These are phyloP conservation scores for Monosporascus sp. DNA, from an alignment of 2,329 filamentous ascomycete genomes.

Conservation along the genomic window DNA sequence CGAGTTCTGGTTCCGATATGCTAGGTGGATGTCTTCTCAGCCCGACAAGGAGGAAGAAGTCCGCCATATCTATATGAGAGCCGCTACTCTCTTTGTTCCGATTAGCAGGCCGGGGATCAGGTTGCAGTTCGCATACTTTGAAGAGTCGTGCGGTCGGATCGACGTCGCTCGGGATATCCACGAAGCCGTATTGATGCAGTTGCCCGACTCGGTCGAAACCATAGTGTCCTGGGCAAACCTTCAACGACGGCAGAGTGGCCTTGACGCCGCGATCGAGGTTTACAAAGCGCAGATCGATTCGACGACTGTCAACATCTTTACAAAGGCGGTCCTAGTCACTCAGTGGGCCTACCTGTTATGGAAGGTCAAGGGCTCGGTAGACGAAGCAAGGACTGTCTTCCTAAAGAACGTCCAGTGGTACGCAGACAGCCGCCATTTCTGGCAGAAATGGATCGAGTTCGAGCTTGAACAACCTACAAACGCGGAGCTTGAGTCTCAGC, in stretches of 20 bases:
- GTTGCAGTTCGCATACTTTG: conserved; percentile 89
- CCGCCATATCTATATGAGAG: conserved; percentile 85
- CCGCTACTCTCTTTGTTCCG: conserved; percentile 78
- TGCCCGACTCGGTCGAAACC: conserved; percentile 81
- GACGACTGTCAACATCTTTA: conserved; percentile 64
- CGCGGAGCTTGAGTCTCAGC: conserved; percentile 55
- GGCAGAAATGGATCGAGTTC: conserved; percentile 83
- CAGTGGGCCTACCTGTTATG: conserved; percentile 85
- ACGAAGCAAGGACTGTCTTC: conserved; percentile 81
- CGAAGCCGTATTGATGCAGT: conserved; percentile 65
- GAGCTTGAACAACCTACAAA: conserved; percentile 78
- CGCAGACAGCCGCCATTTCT: conserved; percentile 80
- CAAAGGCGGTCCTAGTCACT: conserved; percentile 80
- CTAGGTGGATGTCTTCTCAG: conserved; percentile 85
- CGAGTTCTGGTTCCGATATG: conserved; percentile 97
- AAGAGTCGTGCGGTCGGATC: conserved; percentile 74
- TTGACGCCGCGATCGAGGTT: conserved; percentile 78
- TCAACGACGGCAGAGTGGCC: conserved; percentile 73
- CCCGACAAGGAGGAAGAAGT: conserved; percentile 80
- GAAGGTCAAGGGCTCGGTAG: conserved; percentile 76
- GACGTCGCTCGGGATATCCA: conserved; percentile 83
- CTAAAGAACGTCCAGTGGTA: conserved; percentile 78
- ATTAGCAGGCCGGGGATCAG: conserved; percentile 79
- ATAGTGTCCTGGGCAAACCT: conserved; percentile 85
- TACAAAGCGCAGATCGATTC: conserved; percentile 78